Evolutionary conservation across 1,284 basidiomycete genomes (phyloP), one percentile per base, ranked within the genome.

Genomic region (Kalmanozyma brasiliensis): DNA sequence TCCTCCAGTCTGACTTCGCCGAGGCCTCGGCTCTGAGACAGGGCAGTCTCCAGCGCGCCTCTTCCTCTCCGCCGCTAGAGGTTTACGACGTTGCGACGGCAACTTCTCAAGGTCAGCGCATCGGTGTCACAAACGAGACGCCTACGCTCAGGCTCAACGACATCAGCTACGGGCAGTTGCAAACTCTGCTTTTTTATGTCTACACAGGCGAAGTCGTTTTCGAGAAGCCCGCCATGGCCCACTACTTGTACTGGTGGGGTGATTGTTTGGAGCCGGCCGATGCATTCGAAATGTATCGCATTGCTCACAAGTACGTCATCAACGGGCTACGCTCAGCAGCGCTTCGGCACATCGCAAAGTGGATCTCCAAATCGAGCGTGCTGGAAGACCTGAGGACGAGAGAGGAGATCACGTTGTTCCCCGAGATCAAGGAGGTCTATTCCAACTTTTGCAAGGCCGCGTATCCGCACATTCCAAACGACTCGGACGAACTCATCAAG

Each of bases 271-370:
- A 36, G 2, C 49, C 59, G 1, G 43, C 43, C 0, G 45, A 51
- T 13, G 59, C 52, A 2, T 29, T 56, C 13, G 59, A 36, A 10
- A 49, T 56, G 47, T 51, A 51, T 29, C 46, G 52, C 6, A 35
- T 56, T 19, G 47, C 52, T 4, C 52, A 62, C 43, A 55, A 42
- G 32, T 62, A 46, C 26, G 35, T 16, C 14, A 8, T 56, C 9
- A 9, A 14, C 4, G 34, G 17, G 14, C 22, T 62, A 29, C 52
- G 59, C 13, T 2, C 8, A 2, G 33, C 32, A 14, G 52, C 59
- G 17, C 40, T 49, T 6, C n/a, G 17, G 11, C 45, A 49, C 29
- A 55, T 62, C 23, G 19, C 38, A 2, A 2, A 23, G 16, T 20
- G 49, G 7, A 52, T 48, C n/a, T 33, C 24, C 2, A 10, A 22